Evolutionary conservation across 2,329 filamentous ascomycete species (phyloP).

Genomic region (Botrytis sinoallii): DNA sequence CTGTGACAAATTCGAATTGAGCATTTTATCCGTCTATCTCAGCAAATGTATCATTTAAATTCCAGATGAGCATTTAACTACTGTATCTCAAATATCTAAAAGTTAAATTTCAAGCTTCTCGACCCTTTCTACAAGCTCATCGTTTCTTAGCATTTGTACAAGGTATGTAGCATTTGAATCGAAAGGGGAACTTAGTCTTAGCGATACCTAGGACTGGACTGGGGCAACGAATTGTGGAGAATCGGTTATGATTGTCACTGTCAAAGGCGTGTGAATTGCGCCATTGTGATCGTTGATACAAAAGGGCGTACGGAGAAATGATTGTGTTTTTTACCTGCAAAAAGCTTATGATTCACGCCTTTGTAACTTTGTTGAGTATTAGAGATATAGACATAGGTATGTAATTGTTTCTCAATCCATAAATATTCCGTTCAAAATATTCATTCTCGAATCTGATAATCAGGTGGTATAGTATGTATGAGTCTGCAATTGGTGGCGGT

Average conservation of each 20-base stretch:
- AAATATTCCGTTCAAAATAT: background rate
- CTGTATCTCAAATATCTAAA: too few species aligned
- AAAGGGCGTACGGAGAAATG: background rate
- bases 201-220: background rate
- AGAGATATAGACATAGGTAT: background rate
- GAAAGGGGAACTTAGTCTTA: constrained; percentile 8
- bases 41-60: background rate
- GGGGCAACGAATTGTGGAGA: background rate
- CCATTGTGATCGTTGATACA: background rate
- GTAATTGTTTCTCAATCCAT: background rate
- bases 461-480: background rate
- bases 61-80: background rate
- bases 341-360: background rate
- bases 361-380: background rate
- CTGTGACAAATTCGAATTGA: background rate
- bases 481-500: background rate
- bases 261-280: background rate
- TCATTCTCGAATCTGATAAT: background rate
- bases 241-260: background rate
- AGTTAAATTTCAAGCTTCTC: background rate
- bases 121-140: background rate
- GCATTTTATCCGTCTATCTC: background rate
- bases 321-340: background rate
- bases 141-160: background rate
- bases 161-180: background rate